Evolutionary conservation across 371 early-diverging fungal genomes (phyloP).

Genomic region (Phascolomyces articulosus): DNA sequence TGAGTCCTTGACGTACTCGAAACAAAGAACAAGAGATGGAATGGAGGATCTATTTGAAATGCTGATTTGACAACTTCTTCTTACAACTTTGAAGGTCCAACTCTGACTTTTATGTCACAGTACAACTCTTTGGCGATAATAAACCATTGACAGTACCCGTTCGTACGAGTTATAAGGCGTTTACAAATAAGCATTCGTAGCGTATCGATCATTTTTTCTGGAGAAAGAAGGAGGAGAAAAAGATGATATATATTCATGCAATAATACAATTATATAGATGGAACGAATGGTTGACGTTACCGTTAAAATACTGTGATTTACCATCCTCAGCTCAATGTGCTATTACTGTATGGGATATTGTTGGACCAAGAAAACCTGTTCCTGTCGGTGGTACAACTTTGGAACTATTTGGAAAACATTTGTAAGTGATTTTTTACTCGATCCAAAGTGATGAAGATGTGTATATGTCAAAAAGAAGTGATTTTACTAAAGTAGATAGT

Average conservation of each 20-base stretch:
- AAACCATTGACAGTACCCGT: slow-evolving; percentile 75
- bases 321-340: slow-evolving; percentile 74
- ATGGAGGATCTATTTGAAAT: no score
- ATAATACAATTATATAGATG: slow-evolving; percentile 91
- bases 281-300: slow-evolving; percentile 93
- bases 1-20: neutral
- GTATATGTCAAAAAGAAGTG: no score
- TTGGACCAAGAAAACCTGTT: slow-evolving; percentile 72
- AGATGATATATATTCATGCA: slow-evolving; percentile 32
- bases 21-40: neutral
- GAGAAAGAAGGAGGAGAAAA: no score
- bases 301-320: slow-evolving; percentile 84
- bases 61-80: neutral
- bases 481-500: no score
- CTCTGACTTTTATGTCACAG: slow-evolving; percentile 72
- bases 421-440: slow-evolving; percentile 54
- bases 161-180: slow-evolving; percentile 68
- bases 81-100: slow-evolving; percentile 17
- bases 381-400: slow-evolving; percentile 81
- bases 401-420: slow-evolving; percentile 77
- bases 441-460: no score
- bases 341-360: slow-evolving; percentile 83
- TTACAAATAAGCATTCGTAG: slow-evolving; percentile 59
- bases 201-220: neutral
- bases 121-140: slow-evolving; percentile 80